Evolutionary conservation across 371 early-diverging fungal species (phyloP), one percentile per base, ranked within the genome.

Genomic region (Vairimorpha apis): DNA sequence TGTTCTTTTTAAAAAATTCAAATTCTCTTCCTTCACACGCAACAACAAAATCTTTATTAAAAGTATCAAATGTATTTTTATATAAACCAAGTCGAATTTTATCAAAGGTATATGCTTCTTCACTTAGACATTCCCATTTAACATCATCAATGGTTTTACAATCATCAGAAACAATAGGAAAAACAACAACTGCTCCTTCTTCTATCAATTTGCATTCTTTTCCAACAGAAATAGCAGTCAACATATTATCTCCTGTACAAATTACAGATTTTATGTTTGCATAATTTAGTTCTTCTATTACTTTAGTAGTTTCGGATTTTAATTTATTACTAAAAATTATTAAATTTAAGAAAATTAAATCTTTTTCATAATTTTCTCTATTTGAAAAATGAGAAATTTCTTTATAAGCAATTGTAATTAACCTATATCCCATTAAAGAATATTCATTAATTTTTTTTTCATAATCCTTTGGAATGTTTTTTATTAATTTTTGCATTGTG

Each of bases 321-420:
- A 96, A 85, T 83, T 92, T 93, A 86, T 99, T 97, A 79, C 95
- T 95, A 87, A 99, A 99, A 18, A 99, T 87, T 65, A 97, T 86
- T 72, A 97, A 91, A 0, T 94, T 94, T 37, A 96, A 83, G 79
- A 97, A 95, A 1, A 86, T 84, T 68, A 97, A 81, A 83, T 97
- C 97, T 13, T 93, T 87, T 35, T 91, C 88, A 47, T 64, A 53
- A 18, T 35, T 16, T 41, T 87, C 87, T 67, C 72, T 44, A 29
- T 44, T 55, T 2, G 37, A 7, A 41, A 49, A 33, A 43, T 35
- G 33, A 25, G 16, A 4, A 43, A 47, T 72, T 7, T 64, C 55
- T 41, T 79, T 82, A 25, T 78, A 80, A 29, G 79, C 81, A 18
- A 84, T 38, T 4, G 80, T 58, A 58, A 84, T 72, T 32, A 81